Percentiles rank a stretch among this genome's conserved stretches.
Conservation (phyloP, 2,329 filamentous ascomycete species). For the Alternaria arbusti region DNA sequence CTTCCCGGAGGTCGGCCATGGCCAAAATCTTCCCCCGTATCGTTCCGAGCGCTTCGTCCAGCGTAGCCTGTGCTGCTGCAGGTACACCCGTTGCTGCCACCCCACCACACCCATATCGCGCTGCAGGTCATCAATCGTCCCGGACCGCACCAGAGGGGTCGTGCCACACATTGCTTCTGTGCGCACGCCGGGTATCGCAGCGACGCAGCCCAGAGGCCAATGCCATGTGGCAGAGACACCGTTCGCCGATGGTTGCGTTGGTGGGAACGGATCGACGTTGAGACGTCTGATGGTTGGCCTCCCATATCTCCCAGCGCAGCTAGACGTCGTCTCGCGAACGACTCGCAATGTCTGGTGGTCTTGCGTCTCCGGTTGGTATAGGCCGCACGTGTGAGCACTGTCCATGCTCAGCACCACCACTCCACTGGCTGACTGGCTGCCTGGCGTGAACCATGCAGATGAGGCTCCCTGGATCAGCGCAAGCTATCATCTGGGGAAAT, state of each 20-base stretch:
- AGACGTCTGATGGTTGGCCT: not conserved
- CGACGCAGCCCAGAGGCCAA: not conserved
- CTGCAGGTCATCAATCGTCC: slow-evolving; percentile 25
- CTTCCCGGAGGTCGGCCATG: slow-evolving; percentile 30
- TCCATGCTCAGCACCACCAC: slow-evolving; percentile 14
- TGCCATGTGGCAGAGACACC: not conserved
- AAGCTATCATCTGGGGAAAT: slow-evolving; percentile 30
- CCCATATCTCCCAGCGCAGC: not conserved
- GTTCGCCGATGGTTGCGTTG: not conserved
- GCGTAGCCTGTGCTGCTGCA: slow-evolving; percentile 38
- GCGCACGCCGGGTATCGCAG: slow-evolving; percentile 1
- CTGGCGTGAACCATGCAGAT: slow-evolving; percentile 1
- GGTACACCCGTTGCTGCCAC: slow-evolving; percentile 37
- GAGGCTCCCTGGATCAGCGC: slow-evolving; percentile 30
- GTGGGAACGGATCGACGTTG: not conserved
- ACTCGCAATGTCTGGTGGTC: not conserved
- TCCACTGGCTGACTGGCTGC: not conserved
- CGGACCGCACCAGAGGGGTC: slow-evolving; percentile 10
- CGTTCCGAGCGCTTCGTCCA: slow-evolving; percentile 23
- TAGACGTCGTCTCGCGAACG: not conserved
- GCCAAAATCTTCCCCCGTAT: slow-evolving; percentile 16
- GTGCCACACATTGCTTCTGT: slow-evolving; percentile 8
- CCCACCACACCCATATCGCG: slow-evolving; percentile 18
- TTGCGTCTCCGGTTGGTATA: slow-evolving; percentile 1
- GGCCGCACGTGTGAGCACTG: slow-evolving; percentile 4